These are phyloP conservation scores for Fraxinus americana DNA, from an alignment of 257 asterid species.

Conservation along the genomic window DNA sequence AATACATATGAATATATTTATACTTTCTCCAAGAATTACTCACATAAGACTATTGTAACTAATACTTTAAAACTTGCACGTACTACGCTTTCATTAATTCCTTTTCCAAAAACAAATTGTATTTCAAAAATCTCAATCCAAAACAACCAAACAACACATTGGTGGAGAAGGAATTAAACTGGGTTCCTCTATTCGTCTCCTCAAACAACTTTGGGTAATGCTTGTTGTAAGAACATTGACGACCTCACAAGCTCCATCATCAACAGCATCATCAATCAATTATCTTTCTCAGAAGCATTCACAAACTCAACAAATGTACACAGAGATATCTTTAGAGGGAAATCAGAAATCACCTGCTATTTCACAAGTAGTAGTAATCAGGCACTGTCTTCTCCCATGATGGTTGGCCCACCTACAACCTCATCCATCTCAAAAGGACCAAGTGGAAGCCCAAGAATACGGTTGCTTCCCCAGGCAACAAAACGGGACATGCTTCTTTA, in stretches of 20 bases:
- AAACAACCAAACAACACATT: too few relatives aligned
- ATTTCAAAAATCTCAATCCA: too few relatives aligned
- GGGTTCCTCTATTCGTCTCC: too few relatives aligned
- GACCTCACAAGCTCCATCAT: conserved; percentile 22
- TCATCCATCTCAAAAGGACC: conserved; percentile 89
- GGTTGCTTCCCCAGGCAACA: conserved; percentile 57
- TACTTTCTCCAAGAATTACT: too few relatives aligned
- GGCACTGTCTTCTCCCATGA: conserved; percentile 66
- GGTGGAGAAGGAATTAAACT: too few relatives aligned
- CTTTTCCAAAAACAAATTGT: too few relatives aligned
- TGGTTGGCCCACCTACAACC: conserved; percentile 85
- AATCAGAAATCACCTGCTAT: conserved; percentile 59
- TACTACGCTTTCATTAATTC: too few relatives aligned
- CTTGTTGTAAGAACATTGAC: too few relatives aligned
- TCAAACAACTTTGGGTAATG: too few relatives aligned
- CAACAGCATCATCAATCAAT: conserved; percentile 51
- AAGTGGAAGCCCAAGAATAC: conserved; percentile 78
- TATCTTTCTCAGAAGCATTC: conserved; percentile 66
- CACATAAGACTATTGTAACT: too few relatives aligned
- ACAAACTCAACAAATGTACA: conserved; percentile 60
- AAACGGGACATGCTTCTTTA: conserved; percentile 55
- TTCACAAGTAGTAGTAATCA: conserved; percentile 44
- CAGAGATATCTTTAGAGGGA: conserved; percentile 81
- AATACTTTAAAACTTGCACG: too few relatives aligned
- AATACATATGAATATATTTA: too few relatives aligned